Evolutionary conservation across 306 rosid genomes (phyloP), one percentile per base, ranked within the genome.

Genomic region (Sesbania bispinosa): DNA sequence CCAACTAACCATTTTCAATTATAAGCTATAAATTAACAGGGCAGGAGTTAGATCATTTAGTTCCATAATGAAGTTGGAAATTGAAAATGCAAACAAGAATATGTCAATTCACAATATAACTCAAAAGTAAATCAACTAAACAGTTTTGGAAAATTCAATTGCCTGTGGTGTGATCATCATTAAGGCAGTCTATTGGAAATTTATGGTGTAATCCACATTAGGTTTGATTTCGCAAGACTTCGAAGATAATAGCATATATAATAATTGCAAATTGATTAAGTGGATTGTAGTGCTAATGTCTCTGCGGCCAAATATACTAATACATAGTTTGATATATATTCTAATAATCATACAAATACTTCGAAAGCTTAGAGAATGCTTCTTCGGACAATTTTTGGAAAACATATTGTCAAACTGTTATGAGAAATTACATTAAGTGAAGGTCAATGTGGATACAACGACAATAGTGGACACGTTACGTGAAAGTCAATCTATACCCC

Each of bases 381-480:
- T 57, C 16, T 19, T 10, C 1, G 43, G 55, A 20, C 53, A 29
- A 52, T 6, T 30, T 66, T 32, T 3, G 73, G 7, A 62, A 41
- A 41, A 52, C 41, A 42, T n/a, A 15, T 16, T 36, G 18, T 48
- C 9, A 14, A 42, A 43, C 10, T 53, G 15, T 73, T 15, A 9
- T 16, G 13, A 50, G 11, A 35, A n/a, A 39, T 54, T 29, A 33
- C 18, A 15, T 10, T 11, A 18, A 26, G 42, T 10, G 42, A 66
- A 58, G 59, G 79, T 79, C 79, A 79, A 74, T 14, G 63, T 41
- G 67, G 83, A 53, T 60, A 27, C 62, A 79, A 74, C 79, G 0
- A 19, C 61, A 32, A 23, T 27, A 41, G 32, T 48, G 62, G 27
- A 54, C 27, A 51, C 38, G 10, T 48, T 48, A 6, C 52, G 14